phyloP scores from a whole-genome alignment of 352 stramenopile genomes.

The Phytopythium ostracodes region DNA sequence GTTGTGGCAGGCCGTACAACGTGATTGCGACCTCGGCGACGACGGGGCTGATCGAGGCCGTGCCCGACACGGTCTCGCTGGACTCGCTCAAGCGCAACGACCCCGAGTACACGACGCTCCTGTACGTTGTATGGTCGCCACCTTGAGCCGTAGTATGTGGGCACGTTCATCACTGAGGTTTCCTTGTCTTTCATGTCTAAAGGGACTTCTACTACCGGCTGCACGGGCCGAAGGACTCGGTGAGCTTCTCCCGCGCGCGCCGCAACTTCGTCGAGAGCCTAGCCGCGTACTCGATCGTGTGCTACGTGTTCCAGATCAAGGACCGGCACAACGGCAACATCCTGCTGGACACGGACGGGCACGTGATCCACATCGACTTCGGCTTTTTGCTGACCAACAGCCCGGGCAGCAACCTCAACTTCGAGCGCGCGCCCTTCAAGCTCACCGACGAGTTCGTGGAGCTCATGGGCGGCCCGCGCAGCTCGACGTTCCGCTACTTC shows the following conservation, averaged over 20 bases:
- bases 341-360: constrained; percentile 94
- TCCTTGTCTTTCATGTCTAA: constrained; percentile 27
- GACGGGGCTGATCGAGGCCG: constrained; percentile 95
- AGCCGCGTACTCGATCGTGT: constrained; percentile 97
- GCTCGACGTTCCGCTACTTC: constrained; percentile 92
- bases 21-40: constrained; percentile 94
- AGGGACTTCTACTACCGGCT: constrained; percentile 92
- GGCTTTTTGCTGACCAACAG: constrained; percentile 97
- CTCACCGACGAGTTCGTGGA: constrained; percentile 95
- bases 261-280: constrained; percentile 91
- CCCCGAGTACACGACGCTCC: constrained; percentile 77
- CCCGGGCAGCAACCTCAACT: constrained; percentile 92
- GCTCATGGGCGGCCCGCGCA: constrained; percentile 92
- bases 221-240: constrained; percentile 83
- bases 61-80: constrained; percentile 96
- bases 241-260: constrained; percentile 72
- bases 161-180: constrained; percentile 4
- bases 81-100: constrained; percentile 95
- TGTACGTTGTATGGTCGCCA: constrained; percentile 54
- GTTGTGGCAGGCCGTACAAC: constrained; percentile 84
- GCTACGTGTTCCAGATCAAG: constrained; percentile 98
- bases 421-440: constrained; percentile 97
- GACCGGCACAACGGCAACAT: constrained; percentile 99
- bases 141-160: constrained; percentile 5
- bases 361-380: constrained; percentile 99